Conservation (phyloP, 352 stramenopile species). For the Thalassiosira mediterranea region DNA sequence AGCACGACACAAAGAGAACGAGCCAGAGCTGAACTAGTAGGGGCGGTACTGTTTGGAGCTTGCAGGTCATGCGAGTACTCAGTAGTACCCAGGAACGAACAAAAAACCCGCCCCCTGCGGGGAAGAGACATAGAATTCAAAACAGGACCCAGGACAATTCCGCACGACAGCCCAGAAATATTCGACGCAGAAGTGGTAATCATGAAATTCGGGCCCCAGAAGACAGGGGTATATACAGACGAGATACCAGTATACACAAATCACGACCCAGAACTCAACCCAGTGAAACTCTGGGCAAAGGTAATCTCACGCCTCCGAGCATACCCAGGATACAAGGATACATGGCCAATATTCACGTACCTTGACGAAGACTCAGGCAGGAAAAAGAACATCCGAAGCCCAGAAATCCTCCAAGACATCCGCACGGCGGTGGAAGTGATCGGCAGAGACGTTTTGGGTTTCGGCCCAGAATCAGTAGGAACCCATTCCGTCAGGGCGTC, state of each 20-base stretch:
- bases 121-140: not conserved
- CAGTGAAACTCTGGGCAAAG: not conserved
- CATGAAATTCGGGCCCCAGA: constrained; percentile 15
- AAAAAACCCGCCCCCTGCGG: not conserved
- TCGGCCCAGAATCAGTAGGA: no score
- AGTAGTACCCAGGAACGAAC: constrained; percentile 7
- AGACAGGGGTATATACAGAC: constrained; percentile 14
- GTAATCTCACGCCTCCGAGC: constrained; percentile 5
- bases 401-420: constrained; percentile 8
- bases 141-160: not conserved
- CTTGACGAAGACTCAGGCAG: constrained; percentile 1
- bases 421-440: not conserved
- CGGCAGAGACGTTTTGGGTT: constrained; percentile 12
- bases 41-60: constrained; percentile 8
- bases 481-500: not conserved
- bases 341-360: constrained; percentile 10
- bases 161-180: not conserved
- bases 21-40: constrained; percentile 5
- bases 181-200: constrained; percentile 1
- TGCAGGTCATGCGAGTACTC: constrained; percentile 13
- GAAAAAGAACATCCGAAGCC: constrained; percentile 1
- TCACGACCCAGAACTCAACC: constrained; percentile 1
- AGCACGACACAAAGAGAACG: not conserved
- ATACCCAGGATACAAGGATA: constrained; percentile 4
- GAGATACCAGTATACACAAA: not conserved